phyloP scores from a whole-genome alignment of 2,329 filamentous ascomycete genomes.

The Albophoma yamanashiensis region DNA sequence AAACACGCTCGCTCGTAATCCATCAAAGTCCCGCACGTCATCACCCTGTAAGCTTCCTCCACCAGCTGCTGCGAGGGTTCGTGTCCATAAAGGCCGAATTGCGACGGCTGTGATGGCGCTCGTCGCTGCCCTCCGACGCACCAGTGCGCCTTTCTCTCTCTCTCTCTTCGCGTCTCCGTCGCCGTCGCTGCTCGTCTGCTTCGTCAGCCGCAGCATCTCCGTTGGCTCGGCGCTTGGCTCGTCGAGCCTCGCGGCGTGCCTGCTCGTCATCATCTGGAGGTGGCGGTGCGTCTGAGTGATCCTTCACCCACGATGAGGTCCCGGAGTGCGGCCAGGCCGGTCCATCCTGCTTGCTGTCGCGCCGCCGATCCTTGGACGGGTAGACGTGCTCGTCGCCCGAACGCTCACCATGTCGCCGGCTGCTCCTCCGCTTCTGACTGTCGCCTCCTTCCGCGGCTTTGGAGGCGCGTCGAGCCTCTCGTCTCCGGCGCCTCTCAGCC shows the following conservation, averaged over 20 bases:
- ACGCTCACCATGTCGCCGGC: slow-evolving; percentile 29
- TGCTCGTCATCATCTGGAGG: slow-evolving; percentile 43
- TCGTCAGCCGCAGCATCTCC: slow-evolving; percentile 31
- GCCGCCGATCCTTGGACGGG: slow-evolving; percentile 23
- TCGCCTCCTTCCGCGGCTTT: slow-evolving; percentile 29
- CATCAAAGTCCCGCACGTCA: not conserved
- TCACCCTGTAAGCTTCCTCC: slow-evolving; percentile 42
- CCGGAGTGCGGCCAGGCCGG: slow-evolving; percentile 51
- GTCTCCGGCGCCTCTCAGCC: slow-evolving; percentile 41
- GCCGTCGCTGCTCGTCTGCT: slow-evolving; percentile 30
- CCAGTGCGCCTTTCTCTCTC: slow-evolving; percentile 18
- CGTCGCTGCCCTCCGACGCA: slow-evolving; percentile 32
- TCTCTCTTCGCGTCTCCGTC: slow-evolving; percentile 34
- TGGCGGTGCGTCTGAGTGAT: slow-evolving; percentile 50
- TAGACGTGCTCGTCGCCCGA: slow-evolving; percentile 35
- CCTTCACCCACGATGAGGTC: slow-evolving; percentile 56
- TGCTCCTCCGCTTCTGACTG: slow-evolving; percentile 18
- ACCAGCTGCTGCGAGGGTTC: slow-evolving; percentile 46
- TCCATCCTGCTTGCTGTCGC: slow-evolving; percentile 23
- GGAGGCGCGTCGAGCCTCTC: slow-evolving; percentile 38
- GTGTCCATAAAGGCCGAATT: slow-evolving; percentile 31
- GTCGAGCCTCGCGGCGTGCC: slow-evolving; percentile 36
- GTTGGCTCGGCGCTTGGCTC: slow-evolving; percentile 31
- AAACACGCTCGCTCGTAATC: slow-evolving; percentile 7
- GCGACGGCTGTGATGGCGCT: slow-evolving; percentile 29